Evolutionary conservation across 768 basidiomycete species (phyloP).

Genomic region (Lactifluus subvellereus): DNA sequence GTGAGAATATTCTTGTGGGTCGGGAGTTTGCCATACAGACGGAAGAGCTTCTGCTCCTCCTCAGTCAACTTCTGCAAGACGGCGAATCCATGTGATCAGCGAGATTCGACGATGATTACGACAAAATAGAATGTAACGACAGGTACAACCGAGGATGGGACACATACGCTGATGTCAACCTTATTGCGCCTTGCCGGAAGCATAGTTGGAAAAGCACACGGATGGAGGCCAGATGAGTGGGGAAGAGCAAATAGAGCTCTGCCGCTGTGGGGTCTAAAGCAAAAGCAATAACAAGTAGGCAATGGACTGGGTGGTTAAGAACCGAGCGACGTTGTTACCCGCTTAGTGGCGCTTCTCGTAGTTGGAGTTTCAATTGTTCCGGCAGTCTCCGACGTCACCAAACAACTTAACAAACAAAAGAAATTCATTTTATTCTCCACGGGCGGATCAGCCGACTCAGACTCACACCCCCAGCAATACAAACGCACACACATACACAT

Average conservation of each 20-base stretch:
- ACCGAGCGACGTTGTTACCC: conserved; percentile 3
- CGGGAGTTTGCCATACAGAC: conserved; percentile 91
- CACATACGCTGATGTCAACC: conserved; percentile 85
- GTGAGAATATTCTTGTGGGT: conserved; percentile 88
- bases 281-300: conserved; percentile 5
- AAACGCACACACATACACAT: not conserved
- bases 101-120: not conserved
- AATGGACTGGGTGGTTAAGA: conserved; percentile 2
- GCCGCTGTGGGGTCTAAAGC: conserved; percentile 13
- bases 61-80: conserved; percentile 62
- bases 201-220: conserved; percentile 40
- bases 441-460: no score
- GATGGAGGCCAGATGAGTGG: conserved; percentile 16
- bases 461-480: not conserved
- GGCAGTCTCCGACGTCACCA: conserved; percentile 1
- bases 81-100: not conserved
- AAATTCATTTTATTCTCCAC: not conserved
- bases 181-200: conserved; percentile 81
- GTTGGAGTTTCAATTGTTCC: conserved; percentile 7
- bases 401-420: not conserved
- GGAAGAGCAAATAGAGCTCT: conserved; percentile 26
- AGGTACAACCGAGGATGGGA: conserved; percentile 17
- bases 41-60: conserved; percentile 92
- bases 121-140: conserved; percentile 4
- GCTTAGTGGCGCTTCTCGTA: not conserved